A percentile compares a stretch with the other conserved stretches of the same genome.
These are phyloP conservation scores for Mycena sanguinolenta DNA, from an alignment of 768 basidiomycete species.

Conservation along the genomic window DNA sequence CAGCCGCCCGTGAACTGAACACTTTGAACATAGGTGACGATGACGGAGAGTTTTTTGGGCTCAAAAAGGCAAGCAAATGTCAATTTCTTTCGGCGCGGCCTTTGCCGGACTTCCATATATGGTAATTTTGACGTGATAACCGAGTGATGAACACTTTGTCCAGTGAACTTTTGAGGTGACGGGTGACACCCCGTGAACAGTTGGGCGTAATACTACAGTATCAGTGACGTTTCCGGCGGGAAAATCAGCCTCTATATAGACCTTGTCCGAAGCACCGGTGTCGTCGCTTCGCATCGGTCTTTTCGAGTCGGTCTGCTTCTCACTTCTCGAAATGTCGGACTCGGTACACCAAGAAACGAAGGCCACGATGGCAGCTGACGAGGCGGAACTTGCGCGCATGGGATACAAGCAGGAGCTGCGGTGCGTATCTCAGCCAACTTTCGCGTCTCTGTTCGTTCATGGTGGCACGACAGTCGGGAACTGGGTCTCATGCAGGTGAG, in stretches of 20 bases:
- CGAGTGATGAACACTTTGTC: too few species aligned
- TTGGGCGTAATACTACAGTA: too few species aligned
- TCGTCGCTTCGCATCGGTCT: too few species aligned
- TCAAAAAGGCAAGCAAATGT: too few species aligned
- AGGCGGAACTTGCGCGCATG: constrained; percentile 75
- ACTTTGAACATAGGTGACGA: too few species aligned
- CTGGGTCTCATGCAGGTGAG: constrained; percentile 72
- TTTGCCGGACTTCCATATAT: too few species aligned
- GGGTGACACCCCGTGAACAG: too few species aligned
- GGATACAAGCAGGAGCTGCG: constrained; percentile 80
- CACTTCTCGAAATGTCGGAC: constrained; percentile 29
- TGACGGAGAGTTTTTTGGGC: too few species aligned
- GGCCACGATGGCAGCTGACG: constrained; percentile 58
- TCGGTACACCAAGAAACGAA: constrained; percentile 31
- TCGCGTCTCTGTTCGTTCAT: background rate
- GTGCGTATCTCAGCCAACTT: constrained; percentile 49
- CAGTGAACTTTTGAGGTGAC: too few species aligned
- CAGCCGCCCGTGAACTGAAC: too few species aligned
- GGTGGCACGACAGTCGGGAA: constrained; percentile 61
- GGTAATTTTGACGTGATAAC: too few species aligned
- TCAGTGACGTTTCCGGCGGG: background rate
- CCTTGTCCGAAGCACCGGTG: background rate
- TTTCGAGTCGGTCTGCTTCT: constrained; percentile 4
- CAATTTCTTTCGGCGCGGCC: too few species aligned
- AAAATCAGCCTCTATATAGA: constrained; percentile 5